Conservation (phyloP, 2,329 filamentous ascomycete genomes). For the Calonectria henricotiae region DNA sequence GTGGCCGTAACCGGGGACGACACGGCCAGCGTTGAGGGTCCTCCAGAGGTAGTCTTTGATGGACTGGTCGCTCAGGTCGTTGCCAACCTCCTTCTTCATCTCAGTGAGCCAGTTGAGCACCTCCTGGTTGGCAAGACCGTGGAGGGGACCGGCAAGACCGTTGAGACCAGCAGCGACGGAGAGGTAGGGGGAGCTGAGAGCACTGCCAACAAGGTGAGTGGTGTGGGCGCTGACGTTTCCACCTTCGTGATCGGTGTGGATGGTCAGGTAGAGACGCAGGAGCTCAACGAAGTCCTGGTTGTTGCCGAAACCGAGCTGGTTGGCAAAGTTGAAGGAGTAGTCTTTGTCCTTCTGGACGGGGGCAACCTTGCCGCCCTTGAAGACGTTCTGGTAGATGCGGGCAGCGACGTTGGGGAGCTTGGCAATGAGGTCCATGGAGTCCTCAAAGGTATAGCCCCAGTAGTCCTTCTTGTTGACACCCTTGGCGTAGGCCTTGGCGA, state of each 20-base stretch:
- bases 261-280: slow-evolving; percentile 98
- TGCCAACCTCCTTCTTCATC: slow-evolving; percentile 97
- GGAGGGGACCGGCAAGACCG: slow-evolving; percentile 97
- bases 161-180: slow-evolving; percentile 97
- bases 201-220: slow-evolving; percentile 96
- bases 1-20: slow-evolving; percentile 98
- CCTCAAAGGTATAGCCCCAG: slow-evolving; percentile 99
- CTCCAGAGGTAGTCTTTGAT: slow-evolving; percentile 99
- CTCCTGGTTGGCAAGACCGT: slow-evolving; percentile 99
- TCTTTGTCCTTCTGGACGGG: slow-evolving; percentile 99
- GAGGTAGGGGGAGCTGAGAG: slow-evolving; percentile 97
- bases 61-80: slow-evolving; percentile 94
- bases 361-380: slow-evolving; percentile 99
- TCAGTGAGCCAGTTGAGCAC: slow-evolving; percentile 99
- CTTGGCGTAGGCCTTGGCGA: slow-evolving; percentile 99
- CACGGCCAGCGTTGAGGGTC: slow-evolving; percentile 94
- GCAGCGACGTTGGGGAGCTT: slow-evolving; percentile 98
- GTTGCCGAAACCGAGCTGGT: slow-evolving; percentile 96
- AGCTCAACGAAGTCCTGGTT: slow-evolving; percentile 99
- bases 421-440: slow-evolving; percentile 99
- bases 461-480: slow-evolving; percentile 99
- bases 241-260: slow-evolving; percentile 99
- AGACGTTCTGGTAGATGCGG: slow-evolving; percentile 99
- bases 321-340: slow-evolving; percentile 99
- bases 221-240: slow-evolving; percentile 99